phyloP scores from a whole-genome alignment of 345 rosid species.

The Carallia pectinifolia region DNA sequence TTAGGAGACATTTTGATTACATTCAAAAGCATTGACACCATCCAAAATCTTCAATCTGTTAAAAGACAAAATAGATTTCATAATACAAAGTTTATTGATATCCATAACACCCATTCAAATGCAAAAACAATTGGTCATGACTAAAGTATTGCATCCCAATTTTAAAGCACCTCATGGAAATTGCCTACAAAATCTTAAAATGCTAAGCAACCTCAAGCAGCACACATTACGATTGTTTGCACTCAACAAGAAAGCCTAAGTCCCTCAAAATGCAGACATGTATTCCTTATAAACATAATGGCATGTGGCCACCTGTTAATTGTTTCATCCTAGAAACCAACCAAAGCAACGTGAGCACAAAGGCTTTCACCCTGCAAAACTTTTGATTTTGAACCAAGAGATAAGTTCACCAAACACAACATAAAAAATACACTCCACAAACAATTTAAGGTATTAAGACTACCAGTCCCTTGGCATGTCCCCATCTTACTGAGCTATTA shows the following conservation, averaged over 20 bases:
- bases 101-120: background rate
- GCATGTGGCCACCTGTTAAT: background rate
- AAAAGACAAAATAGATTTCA: background rate
- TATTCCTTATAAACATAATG: too few relatives aligned
- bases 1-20: background rate
- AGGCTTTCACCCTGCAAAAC: background rate
- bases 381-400: too few relatives aligned
- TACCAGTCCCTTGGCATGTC: background rate
- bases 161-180: background rate
- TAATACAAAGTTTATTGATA: background rate
- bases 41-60: background rate
- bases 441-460: background rate
- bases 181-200: background rate
- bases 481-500: background rate
- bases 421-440: background rate
- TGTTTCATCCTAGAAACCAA: background rate
- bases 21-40: constrained; percentile 5
- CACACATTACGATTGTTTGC: background rate
- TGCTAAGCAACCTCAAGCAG: background rate
- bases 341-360: background rate
- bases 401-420: background rate
- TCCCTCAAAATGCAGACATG: too few relatives aligned
- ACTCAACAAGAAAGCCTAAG: background rate
- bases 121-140: constrained; percentile 1
- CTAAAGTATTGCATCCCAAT: background rate